phyloP scores from a whole-genome alignment of 2,329 filamentous ascomycete species.

The Monosporascus sp. region DNA sequence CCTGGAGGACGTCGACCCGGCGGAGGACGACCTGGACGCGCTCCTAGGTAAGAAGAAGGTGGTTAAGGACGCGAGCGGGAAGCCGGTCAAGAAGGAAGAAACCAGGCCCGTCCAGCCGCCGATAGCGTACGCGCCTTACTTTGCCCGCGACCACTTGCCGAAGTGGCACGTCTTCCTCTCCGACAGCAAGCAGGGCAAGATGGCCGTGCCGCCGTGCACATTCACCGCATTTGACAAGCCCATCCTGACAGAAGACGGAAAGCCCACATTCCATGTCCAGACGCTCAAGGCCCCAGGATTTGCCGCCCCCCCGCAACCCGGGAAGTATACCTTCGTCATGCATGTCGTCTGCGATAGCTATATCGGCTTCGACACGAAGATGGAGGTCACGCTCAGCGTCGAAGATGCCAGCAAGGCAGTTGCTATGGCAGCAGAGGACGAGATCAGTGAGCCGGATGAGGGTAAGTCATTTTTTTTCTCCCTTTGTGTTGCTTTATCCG shows the following conservation, averaged over 20 bases:
- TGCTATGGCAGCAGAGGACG: constrained; percentile 77
- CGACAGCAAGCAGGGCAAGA: constrained; percentile 89
- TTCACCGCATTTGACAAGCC: constrained; percentile 90
- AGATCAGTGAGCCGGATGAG: constrained; percentile 97
- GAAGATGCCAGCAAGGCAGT: constrained; percentile 84
- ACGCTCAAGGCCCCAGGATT: constrained; percentile 91
- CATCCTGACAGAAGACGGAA: constrained; percentile 71
- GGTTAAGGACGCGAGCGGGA: constrained; percentile 57
- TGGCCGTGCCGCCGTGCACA: constrained; percentile 94
- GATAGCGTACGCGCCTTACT: constrained; percentile 86
- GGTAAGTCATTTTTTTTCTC: constrained; percentile 53
- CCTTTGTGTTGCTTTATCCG: background rate
- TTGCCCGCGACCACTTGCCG: constrained; percentile 81
- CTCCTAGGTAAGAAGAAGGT: constrained; percentile 70
- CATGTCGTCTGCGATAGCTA: constrained; percentile 93
- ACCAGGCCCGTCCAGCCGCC: constrained; percentile 69
- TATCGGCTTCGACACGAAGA: constrained; percentile 86
- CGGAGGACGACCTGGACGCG: constrained; percentile 86
- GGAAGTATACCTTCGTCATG: constrained; percentile 92
- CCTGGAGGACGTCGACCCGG: constrained; percentile 85
- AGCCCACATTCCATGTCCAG: constrained; percentile 90
- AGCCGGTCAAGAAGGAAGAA: constrained; percentile 48
- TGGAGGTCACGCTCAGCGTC: constrained; percentile 83
- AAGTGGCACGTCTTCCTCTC: constrained; percentile 93
- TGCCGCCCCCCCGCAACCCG: constrained; percentile 84